Evolutionary conservation across 192 early-diverging fungal species (phyloP).

Genomic region (Umbelopsis vinacea): DNA sequence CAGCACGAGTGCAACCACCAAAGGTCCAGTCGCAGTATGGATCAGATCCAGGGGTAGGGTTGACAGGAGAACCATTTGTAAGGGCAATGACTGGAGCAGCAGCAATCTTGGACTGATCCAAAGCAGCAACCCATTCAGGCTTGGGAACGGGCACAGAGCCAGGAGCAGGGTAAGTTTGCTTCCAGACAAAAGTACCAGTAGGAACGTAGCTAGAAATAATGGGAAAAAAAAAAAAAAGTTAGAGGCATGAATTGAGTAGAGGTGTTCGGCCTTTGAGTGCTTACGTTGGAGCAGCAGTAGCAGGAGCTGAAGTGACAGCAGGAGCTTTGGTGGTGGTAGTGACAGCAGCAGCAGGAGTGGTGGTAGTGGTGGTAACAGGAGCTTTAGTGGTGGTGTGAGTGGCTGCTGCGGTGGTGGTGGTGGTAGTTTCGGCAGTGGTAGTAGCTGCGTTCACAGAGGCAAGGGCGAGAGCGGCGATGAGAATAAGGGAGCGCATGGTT

Average conservation of each 20-base stretch:
- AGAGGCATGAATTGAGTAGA: background rate
- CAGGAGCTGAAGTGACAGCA: background rate
- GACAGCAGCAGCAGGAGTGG: background rate
- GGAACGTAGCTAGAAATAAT: background rate
- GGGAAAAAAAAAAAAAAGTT: no score
- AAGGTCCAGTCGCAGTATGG: slow-evolving; percentile 56
- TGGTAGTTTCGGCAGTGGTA: background rate
- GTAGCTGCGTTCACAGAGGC: slow-evolving; percentile 8
- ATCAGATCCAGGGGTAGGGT: slow-evolving; percentile 28
- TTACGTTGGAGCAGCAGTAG: slow-evolving; percentile 10
- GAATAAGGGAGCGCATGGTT: slow-evolving; percentile 16
- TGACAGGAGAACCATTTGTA: slow-evolving; percentile 10
- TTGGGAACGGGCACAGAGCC: slow-evolving; percentile 35
- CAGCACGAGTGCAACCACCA: slow-evolving; percentile 46
- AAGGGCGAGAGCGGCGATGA: slow-evolving; percentile 19
- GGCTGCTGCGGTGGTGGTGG: background rate
- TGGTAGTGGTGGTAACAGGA: background rate
- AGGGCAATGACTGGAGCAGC: slow-evolving; percentile 34
- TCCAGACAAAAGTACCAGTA: slow-evolving; percentile 26
- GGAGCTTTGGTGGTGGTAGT: slow-evolving; percentile 2
- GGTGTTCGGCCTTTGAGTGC: no score
- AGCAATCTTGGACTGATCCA: slow-evolving; percentile 32
- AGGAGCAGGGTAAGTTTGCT: slow-evolving; percentile 29
- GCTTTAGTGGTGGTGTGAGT: slow-evolving; percentile 6
- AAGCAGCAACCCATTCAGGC: slow-evolving; percentile 42